Conservation (phyloP, 2,329 filamentous ascomycete genomes). For the Berkeleyomyces rouxiae region DNA sequence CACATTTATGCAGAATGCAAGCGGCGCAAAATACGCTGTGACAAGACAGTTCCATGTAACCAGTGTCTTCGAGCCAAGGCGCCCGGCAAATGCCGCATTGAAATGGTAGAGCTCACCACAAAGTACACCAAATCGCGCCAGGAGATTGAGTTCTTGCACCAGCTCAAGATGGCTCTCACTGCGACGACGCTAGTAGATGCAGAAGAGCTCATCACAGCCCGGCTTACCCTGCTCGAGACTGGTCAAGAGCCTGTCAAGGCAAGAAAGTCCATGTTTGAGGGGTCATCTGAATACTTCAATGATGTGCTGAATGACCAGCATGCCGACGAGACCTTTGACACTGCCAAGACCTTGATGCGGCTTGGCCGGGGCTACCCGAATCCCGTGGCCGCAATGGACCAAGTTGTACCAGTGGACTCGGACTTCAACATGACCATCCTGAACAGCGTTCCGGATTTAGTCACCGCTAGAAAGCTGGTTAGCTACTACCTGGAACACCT, state of each 20-base stretch:
- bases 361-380: slow-evolving; percentile 12
- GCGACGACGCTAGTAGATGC: slow-evolving; percentile 6
- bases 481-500: slow-evolving; percentile 11
- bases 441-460: background rate
- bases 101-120: slow-evolving; percentile 13
- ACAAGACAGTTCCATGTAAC: slow-evolving; percentile 12
- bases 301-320: slow-evolving; percentile 9
- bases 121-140: slow-evolving; percentile 14
- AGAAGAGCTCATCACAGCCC: slow-evolving; percentile 3
- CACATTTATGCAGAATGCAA: slow-evolving; percentile 9
- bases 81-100: slow-evolving; percentile 8
- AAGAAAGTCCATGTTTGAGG: background rate
- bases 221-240: slow-evolving; percentile 10
- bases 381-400: background rate
- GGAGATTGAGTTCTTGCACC: slow-evolving; percentile 12
- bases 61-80: slow-evolving; percentile 12
- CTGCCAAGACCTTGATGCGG: slow-evolving; percentile 8
- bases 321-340: slow-evolving; percentile 4
- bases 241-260: slow-evolving; percentile 5
- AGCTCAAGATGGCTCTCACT: slow-evolving; percentile 4
- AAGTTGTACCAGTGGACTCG: background rate
- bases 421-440: background rate
- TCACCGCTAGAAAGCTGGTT: slow-evolving; percentile 3
- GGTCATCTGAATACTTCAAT: slow-evolving; percentile 4
- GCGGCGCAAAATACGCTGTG: slow-evolving; percentile 12